Percentiles rank a stretch among this genome's conserved stretches.
Conservation (phyloP, 345 rosid genomes). For the Aquilaria yunnanensis region DNA sequence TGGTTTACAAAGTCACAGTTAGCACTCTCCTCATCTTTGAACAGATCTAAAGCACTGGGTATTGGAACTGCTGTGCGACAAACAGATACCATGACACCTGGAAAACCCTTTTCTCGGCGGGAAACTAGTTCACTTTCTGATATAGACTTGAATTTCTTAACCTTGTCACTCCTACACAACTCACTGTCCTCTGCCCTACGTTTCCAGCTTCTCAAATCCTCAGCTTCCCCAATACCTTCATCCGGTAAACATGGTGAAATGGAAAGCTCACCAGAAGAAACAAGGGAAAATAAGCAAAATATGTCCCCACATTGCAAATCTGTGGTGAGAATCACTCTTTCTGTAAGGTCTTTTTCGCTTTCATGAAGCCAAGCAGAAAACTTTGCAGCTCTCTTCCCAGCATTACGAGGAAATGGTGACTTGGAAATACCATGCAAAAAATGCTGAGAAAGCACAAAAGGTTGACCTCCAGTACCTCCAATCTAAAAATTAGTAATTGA, state of each 20-base stretch:
- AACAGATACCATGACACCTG: conserved; percentile 63
- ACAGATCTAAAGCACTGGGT: conserved; percentile 41
- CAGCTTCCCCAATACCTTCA: conserved; percentile 95
- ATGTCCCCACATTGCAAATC: conserved; percentile 95
- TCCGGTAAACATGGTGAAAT: conserved; percentile 65
- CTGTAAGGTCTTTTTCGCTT: conserved; percentile 49
- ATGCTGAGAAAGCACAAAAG: conserved; percentile 71
- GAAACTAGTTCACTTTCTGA: conserved; percentile 71
- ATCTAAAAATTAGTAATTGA: conserved; percentile 35
- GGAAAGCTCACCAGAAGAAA: conserved; percentile 72
- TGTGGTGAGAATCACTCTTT: conserved; percentile 44
- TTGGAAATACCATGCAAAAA: conserved; percentile 68
- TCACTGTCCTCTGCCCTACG: conserved; percentile 62
- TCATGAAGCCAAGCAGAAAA: conserved; percentile 69
- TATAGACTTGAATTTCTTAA: conserved; percentile 53
- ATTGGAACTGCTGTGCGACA: conserved; percentile 36
- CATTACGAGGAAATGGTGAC: conserved; percentile 69
- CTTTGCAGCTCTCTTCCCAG: conserved; percentile 76
- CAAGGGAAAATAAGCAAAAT: conserved; percentile 61
- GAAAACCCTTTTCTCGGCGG: conserved; percentile 93
- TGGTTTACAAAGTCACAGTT: conserved; percentile 25
- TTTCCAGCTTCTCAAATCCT: conserved; percentile 68
- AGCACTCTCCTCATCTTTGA: conserved; percentile 35
- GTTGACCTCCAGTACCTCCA: conserved; percentile 78
- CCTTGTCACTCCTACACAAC: conserved; percentile 34